These are phyloP conservation scores for Fusarium fujikuroi DNA, from an alignment of 2,329 filamentous ascomycete genomes.

Conservation along the genomic window DNA sequence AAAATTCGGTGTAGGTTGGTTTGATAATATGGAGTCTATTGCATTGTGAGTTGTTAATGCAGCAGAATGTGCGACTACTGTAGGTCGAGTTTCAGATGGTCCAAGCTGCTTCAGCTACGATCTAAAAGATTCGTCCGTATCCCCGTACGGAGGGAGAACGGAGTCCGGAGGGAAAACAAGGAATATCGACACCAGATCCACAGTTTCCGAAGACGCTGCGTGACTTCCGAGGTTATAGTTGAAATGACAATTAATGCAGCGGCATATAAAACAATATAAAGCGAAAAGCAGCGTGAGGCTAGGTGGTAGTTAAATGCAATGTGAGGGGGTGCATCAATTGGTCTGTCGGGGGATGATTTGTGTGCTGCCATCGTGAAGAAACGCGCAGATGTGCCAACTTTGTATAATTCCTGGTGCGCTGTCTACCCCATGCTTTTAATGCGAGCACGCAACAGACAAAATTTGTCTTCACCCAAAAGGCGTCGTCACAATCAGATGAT, in stretches of 20 bases:
- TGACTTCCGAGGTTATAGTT: constrained; percentile 18
- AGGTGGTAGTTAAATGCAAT: constrained; percentile 28
- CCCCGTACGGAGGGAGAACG: constrained; percentile 10
- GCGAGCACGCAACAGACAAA: constrained; percentile 28
- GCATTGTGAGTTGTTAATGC: constrained; percentile 33
- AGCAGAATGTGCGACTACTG: constrained; percentile 22
- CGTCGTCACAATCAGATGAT: constrained; percentile 44
- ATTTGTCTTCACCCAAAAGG: constrained; percentile 1
- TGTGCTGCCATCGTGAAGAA: constrained; percentile 12
- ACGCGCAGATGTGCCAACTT: constrained; percentile 21
- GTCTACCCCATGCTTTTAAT: constrained; percentile 22
- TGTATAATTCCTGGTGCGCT: constrained; percentile 36
- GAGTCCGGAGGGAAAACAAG: constrained; percentile 4
- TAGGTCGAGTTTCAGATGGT: constrained; percentile 25
- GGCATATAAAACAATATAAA: constrained; percentile 1
- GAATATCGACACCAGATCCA: constrained; percentile 15
- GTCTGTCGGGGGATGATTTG: background rate
- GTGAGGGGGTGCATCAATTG: constrained; percentile 28
- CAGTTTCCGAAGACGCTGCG: constrained; percentile 25
- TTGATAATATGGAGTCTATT: constrained; percentile 26
- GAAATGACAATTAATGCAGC: constrained; percentile 9
- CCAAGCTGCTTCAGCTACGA: constrained; percentile 16
- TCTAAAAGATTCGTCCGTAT: constrained; percentile 11
- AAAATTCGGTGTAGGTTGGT: constrained; percentile 6
- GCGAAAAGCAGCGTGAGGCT: constrained; percentile 1